Evolutionary conservation across 306 rosid species (phyloP).

Genomic region (Benincasa hispida): DNA sequence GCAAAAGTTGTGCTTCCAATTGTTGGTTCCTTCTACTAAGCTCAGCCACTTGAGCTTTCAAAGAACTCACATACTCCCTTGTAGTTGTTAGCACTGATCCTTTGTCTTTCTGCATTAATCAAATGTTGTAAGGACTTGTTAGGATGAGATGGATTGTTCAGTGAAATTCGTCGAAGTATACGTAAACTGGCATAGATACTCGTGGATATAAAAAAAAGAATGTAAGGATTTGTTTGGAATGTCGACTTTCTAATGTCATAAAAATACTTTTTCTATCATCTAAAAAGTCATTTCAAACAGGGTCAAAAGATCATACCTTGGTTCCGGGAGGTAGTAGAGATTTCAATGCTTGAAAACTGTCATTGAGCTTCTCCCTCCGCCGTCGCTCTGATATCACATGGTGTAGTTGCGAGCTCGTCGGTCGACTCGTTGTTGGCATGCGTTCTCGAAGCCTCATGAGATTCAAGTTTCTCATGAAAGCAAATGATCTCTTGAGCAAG

Average conservation of each 20-base stretch:
- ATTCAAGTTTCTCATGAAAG: conserved; percentile 38
- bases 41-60: conserved; percentile 40
- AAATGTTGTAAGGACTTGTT: neutral
- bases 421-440: conserved; percentile 29
- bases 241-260: neutral
- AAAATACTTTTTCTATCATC: no score
- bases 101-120: conserved; percentile 54
- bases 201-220: no score
- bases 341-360: conserved; percentile 61
- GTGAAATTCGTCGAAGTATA: no score
- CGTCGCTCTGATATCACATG: conserved; percentile 76
- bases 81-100: conserved; percentile 60
- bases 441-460: conserved; percentile 29
- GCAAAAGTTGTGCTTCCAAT: conserved; percentile 11
- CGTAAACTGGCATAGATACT: no score
- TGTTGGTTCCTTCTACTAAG: conserved; percentile 39
- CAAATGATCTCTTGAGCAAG: conserved; percentile 44
- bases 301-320: conserved; percentile 31
- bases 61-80: conserved; percentile 43
- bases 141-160: no score
- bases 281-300: no score
- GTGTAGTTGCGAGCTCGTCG: conserved; percentile 44
- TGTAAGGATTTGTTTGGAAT: no score
- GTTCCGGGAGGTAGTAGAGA: conserved; percentile 69
- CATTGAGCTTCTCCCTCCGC: conserved; percentile 75